Evolutionary conservation across 345 rosid species (phyloP).

Genomic region (Moricandia arvensis): DNA sequence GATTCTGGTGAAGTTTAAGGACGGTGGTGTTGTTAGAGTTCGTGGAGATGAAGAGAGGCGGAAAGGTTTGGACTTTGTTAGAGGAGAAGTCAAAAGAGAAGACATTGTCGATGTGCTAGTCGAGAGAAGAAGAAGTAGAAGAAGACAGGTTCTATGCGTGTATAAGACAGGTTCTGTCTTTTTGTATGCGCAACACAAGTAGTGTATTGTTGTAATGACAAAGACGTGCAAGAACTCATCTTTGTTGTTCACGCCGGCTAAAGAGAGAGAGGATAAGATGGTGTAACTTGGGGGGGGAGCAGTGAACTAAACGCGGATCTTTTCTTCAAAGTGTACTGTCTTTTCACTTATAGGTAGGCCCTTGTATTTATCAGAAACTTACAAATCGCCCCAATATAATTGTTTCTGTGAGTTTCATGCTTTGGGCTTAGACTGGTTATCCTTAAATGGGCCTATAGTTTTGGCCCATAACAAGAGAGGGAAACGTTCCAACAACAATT

Average conservation of each 20-base stretch:
- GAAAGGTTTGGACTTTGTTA: slow-evolving; percentile 39
- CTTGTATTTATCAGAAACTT: neutral
- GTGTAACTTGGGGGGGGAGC: slow-evolving; percentile 32
- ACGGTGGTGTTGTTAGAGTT: slow-evolving; percentile 1
- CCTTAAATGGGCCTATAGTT: neutral
- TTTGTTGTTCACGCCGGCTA: slow-evolving; percentile 22
- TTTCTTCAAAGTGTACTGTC: neutral
- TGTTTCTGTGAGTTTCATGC: neutral
- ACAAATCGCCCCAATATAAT: neutral
- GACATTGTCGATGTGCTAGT: slow-evolving; percentile 44
- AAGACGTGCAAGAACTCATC: slow-evolving; percentile 29
- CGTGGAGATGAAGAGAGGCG: slow-evolving; percentile 34
- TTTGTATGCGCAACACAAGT: slow-evolving; percentile 13
- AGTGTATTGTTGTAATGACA: neutral
- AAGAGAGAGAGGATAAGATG: slow-evolving; percentile 24
- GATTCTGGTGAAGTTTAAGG: slow-evolving; percentile 26
- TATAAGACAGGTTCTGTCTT: slow-evolving; percentile 24
- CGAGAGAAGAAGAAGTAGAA: slow-evolving; percentile 9
- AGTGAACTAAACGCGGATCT: slow-evolving; percentile 11
- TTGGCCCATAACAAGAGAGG: slow-evolving; percentile 1
- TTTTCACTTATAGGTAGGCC: neutral
- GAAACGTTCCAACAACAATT: slow-evolving; percentile 1
- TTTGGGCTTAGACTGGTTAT: neutral
- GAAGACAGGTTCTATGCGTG: slow-evolving; percentile 1
- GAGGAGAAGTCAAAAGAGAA: slow-evolving; percentile 46